phyloP scores from a whole-genome alignment of 169 alveolate genomes.

The Eimeria acervulina region DNA sequence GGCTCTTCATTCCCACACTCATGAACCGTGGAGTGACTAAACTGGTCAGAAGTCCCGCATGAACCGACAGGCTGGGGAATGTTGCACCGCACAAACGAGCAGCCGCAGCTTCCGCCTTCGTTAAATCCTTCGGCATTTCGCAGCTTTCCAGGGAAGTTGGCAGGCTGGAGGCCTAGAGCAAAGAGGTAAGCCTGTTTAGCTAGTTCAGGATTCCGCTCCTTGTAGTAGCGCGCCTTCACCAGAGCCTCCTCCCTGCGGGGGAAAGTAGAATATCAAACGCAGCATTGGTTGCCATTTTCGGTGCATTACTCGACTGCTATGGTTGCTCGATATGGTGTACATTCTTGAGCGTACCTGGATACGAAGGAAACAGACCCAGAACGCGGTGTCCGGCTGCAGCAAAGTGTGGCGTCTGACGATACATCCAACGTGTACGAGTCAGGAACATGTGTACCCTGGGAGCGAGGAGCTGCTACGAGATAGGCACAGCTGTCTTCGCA shows the following conservation, averaged over 20 bases:
- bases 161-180: conserved; percentile 37
- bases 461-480: conserved; percentile 39
- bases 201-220: conserved; percentile 73
- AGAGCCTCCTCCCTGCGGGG: conserved; percentile 82
- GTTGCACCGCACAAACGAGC: conserved; percentile 68
- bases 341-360: conserved; percentile 36
- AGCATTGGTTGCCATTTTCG: not conserved
- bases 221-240: conserved; percentile 79
- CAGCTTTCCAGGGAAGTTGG: not conserved
- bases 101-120: conserved; percentile 47
- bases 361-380: conserved; percentile 18
- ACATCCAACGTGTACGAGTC: conserved; percentile 51
- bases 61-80: conserved; percentile 72
- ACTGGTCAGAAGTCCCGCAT: conserved; percentile 65
- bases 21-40: not conserved
- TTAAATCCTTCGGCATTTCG: not conserved
- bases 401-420: conserved; percentile 50
- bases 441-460: not conserved
- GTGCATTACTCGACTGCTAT: too few relatives aligned
- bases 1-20: not conserved
- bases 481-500: conserved; percentile 54
- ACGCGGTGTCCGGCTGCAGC: conserved; percentile 58
- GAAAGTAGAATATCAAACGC: not conserved
- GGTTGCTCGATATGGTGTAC: not conserved
- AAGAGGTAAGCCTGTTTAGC: conserved; percentile 79